Base-by-base conservation (phyloP, 108 stramenopile genomes). In the Cylindrotheca fusiformis region DNA sequence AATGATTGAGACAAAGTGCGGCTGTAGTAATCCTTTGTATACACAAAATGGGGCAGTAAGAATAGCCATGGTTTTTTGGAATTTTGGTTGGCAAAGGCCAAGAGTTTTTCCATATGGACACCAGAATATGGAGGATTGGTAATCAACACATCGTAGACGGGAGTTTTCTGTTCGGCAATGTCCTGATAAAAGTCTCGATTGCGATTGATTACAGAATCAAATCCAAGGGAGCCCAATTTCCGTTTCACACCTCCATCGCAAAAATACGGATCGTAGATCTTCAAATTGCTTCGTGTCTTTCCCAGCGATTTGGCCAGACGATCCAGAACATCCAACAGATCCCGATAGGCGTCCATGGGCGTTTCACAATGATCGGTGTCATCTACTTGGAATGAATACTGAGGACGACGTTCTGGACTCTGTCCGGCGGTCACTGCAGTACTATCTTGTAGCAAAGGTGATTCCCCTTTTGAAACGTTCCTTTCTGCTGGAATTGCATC, bases 261-360 rank as follows among this genome's bases (percentile, higher is more conserved):
- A 65, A 74, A 95, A 66, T 91, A 95, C 0, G 92, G 92, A 76
- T 95, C 94, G 71, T 95, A 95, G 45, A 94, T 85, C 2, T 17
- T 23, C 54, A 92, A 58, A 1, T 71, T 41, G 17, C 29, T 23
- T 20, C 48, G 53, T 8, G 60, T 14, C 48, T 72, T 87, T n/a
- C 78, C 80, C 23, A 89, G 32, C 21, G 2, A 22, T 26, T 12
- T 31, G 18, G 79, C 68, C 8, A 93, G 44, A 14, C 30, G 48
- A 3, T 55, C 41, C 26, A 95, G 69, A 14, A 87, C 28, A 6
- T 84, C 78, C 5, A 72, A 54, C 2, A 93, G 32, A 58, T 95
- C 72, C 32, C 26, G 54, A 60, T 92, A 95, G 4, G 94, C 91
- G 31, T 61, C 63, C 1, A 75, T 69, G 27, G 80, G 66, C 22